Evolutionary conservation across 345 rosid genomes (phyloP).

Genomic region (sweet orange (Citrus sinensis)): DNA sequence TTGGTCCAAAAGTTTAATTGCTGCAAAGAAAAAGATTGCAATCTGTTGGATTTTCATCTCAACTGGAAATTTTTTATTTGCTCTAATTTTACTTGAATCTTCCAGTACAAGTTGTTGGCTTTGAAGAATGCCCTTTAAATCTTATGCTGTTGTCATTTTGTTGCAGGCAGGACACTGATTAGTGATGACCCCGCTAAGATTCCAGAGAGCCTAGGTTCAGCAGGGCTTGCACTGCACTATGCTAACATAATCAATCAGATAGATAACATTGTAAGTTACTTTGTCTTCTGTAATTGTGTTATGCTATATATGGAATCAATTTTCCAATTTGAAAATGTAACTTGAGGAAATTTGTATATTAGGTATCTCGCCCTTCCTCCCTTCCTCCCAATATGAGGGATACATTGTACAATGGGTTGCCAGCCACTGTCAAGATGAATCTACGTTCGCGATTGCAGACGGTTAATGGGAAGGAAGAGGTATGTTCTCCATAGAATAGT

Average conservation of each 20-base stretch:
- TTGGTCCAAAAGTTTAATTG: background rate
- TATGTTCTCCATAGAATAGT: slow-evolving; percentile 18
- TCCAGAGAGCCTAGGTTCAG: slow-evolving; percentile 60
- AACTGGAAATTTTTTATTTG: background rate
- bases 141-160: slow-evolving; percentile 8
- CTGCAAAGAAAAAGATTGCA: slow-evolving; percentile 4
- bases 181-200: slow-evolving; percentile 18
- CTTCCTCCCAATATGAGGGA: slow-evolving; percentile 77
- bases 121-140: background rate
- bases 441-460: slow-evolving; percentile 55
- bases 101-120: background rate
- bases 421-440: slow-evolving; percentile 53
- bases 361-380: slow-evolving; percentile 73
- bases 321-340: background rate
- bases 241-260: slow-evolving; percentile 87
- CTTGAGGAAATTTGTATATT: background rate
- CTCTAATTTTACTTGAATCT: background rate
- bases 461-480: slow-evolving; percentile 60
- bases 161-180: slow-evolving; percentile 27
- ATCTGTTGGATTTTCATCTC: background rate
- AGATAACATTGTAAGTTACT: slow-evolving; percentile 67
- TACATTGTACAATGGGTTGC: slow-evolving; percentile 60
- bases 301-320: background rate
- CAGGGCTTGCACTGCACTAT: slow-evolving; percentile 89
- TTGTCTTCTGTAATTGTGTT: background rate